Percentiles rank a stretch among this genome's conserved stretches.
phyloP scores from a whole-genome alignment of 2,329 filamentous ascomycete species.

The Exophiala calicioides region DNA sequence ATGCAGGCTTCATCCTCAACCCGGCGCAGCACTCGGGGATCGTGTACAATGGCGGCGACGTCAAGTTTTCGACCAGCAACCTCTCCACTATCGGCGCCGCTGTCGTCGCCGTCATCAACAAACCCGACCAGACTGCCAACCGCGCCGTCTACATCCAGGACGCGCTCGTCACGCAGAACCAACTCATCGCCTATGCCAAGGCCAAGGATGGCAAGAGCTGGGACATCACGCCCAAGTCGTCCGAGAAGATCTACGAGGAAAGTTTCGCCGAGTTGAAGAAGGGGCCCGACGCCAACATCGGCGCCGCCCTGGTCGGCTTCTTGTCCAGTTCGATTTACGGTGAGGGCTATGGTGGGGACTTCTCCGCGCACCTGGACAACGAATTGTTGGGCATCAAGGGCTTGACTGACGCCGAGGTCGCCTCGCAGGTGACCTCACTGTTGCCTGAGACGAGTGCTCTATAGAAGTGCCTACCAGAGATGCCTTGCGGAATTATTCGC shows the following conservation, averaged over 20 bases:
- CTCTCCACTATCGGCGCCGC: slow-evolving; percentile 51
- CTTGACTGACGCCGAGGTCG: slow-evolving; percentile 39
- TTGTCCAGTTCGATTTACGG: slow-evolving; percentile 38
- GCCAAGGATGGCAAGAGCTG: slow-evolving; percentile 34
- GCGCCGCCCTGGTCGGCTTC: slow-evolving; percentile 34
- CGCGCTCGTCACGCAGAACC: slow-evolving; percentile 48
- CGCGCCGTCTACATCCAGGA: slow-evolving; percentile 50
- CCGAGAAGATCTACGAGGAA: slow-evolving; percentile 29
- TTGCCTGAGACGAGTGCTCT: no score
- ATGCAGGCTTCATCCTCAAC: slow-evolving; percentile 48
- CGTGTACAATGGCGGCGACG: slow-evolving; percentile 55
- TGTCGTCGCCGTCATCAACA: slow-evolving; percentile 51
- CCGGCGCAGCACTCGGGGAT: slow-evolving; percentile 43
- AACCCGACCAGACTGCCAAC: slow-evolving; percentile 57
- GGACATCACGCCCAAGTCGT: slow-evolving; percentile 15
- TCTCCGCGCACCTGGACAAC: slow-evolving; percentile 38
- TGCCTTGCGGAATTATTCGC: no score
- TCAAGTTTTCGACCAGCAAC: slow-evolving; percentile 51
- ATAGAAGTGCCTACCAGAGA: no score
- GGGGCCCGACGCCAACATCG: slow-evolving; percentile 14
- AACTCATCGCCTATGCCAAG: slow-evolving; percentile 40
- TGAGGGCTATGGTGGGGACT: slow-evolving; percentile 32
- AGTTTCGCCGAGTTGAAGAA: slow-evolving; percentile 36
- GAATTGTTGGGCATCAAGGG: slow-evolving; percentile 41
- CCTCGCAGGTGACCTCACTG: no score